These are phyloP conservation scores for Trichoderma atroviride DNA, from an alignment of 2,329 filamentous ascomycete species.

Conservation along the genomic window DNA sequence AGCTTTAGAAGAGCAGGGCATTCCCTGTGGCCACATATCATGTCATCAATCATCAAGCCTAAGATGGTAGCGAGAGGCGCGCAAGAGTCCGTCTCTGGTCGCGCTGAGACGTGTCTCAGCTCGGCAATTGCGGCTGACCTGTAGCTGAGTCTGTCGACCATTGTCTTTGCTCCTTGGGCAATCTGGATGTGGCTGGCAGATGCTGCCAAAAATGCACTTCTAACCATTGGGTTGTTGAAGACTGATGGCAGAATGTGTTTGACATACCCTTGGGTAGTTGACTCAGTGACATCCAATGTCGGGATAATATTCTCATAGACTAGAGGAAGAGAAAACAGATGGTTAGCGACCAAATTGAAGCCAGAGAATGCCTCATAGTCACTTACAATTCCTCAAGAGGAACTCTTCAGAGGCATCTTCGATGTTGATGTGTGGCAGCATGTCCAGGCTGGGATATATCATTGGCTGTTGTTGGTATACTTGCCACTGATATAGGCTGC, in stretches of 20 bases:
- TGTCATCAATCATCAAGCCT: conserved; percentile 10
- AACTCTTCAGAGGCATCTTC: conserved; percentile 12
- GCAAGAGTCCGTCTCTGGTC: conserved; percentile 11
- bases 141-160: conserved; percentile 13
- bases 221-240: not conserved
- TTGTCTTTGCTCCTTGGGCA: conserved; percentile 1
- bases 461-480: conserved; percentile 1
- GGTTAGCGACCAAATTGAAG: not conserved
- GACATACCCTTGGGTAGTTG: conserved; percentile 5
- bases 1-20: conserved; percentile 11
- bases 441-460: not conserved
- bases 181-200: conserved; percentile 16
- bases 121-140: conserved; percentile 9
- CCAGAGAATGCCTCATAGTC: no score
- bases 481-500: conserved; percentile 6
- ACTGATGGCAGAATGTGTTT: conserved; percentile 9
- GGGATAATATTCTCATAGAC: conserved; percentile 15
- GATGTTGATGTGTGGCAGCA: conserved; percentile 12
- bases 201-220: conserved; percentile 10
- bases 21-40: conserved; percentile 17
- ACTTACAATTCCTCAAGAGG: conserved; percentile 1
- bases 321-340: not conserved
- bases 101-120: not conserved
- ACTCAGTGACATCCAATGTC: conserved; percentile 14
- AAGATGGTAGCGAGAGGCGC: conserved; percentile 3